Evolutionary conservation across 306 rosid genomes (phyloP), one percentile per base, ranked within the genome.

Genomic region (Carpinus viminea): DNA sequence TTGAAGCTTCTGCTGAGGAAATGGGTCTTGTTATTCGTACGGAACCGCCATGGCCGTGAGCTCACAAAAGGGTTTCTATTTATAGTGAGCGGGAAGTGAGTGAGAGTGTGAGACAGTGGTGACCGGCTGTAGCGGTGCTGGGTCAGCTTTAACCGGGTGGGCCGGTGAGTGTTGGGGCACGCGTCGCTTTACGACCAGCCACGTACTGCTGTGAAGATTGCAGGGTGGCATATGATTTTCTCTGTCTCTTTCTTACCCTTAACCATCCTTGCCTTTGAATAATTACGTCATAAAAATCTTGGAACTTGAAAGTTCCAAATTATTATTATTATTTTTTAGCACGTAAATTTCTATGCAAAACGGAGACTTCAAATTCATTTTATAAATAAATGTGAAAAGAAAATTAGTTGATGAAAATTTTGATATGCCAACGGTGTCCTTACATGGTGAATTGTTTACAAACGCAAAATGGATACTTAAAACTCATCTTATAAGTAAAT

Each of bases 81-180:
- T 62, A 31, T 76, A 54, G 73, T 7, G 86, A 80, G 86, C 72
- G 76, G 84, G 80, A 79, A 74, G 69, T 4, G 12, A 5, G 66
- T 3, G 51, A 13, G 65, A 7, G 74, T 4, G 74, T 2, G 50
- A 24, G 16, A 21, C 61, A 70, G 65, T 28, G 36, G 79, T 28
- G 74, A 83, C 80, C 48, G 86, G 83, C 76, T 78, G 50, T 24
- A 12, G 74, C 61, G 64, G 83, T 78, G 3, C 2, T 0, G 50
- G 70, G 36, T 12, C 53, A 17, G 18, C 10, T 20, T 48, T 38
- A 16, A 78, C 79, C 55, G 76, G 79, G 20, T 11, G 7, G 46
- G 11, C 68, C 50, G 76, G 80, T 81, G 24, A 53, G 12, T 12
- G 52, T 8, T 21, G 12, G 50, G 72, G 74, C 79, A 71, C 54